These are phyloP conservation scores for Exophiala bonariae DNA, from an alignment of 2,329 filamentous ascomycete genomes.

Conservation along the genomic window DNA sequence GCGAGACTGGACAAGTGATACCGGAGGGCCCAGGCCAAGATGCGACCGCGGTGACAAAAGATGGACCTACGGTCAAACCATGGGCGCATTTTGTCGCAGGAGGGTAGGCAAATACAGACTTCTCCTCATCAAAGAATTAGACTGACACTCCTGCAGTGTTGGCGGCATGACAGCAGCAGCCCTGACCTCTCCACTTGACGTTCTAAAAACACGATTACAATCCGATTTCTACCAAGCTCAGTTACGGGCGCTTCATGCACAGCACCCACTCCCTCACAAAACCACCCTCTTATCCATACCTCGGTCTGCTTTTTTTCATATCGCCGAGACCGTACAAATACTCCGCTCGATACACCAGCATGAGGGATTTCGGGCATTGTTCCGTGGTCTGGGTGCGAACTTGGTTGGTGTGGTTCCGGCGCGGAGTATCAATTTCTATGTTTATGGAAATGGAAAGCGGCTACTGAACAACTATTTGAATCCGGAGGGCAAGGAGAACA, in stretches of 20 bases:
- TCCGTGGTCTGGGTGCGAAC: slow-evolving; percentile 91
- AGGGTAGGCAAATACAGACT: slow-evolving; percentile 60
- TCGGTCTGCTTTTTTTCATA: slow-evolving; percentile 69
- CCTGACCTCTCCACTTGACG: slow-evolving; percentile 92
- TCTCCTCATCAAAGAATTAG: slow-evolving; percentile 16
- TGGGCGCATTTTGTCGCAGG: slow-evolving; percentile 92
- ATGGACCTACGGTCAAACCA: slow-evolving; percentile 62
- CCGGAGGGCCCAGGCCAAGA: slow-evolving; percentile 28
- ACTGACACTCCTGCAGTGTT: slow-evolving; percentile 52
- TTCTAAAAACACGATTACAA: slow-evolving; percentile 89
- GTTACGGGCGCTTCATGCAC: slow-evolving; percentile 66
- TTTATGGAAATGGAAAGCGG: slow-evolving; percentile 88
- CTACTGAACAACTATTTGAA: slow-evolving; percentile 73
- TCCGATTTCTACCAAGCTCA: slow-evolving; percentile 93
- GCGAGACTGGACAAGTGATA: slow-evolving; percentile 40
- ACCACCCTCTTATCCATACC: slow-evolving; percentile 62
- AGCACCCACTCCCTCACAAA: slow-evolving; percentile 54
- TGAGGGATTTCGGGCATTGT: slow-evolving; percentile 84
- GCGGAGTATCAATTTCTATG: slow-evolving; percentile 88
- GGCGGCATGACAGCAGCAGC: slow-evolving; percentile 89
- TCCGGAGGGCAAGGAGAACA: slow-evolving; percentile 51
- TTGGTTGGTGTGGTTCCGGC: slow-evolving; percentile 87
- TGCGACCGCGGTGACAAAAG: slow-evolving; percentile 24
- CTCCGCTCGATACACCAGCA: slow-evolving; percentile 74
- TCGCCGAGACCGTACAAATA: slow-evolving; percentile 84